Base-by-base conservation (phyloP, 2,329 filamentous ascomycete species). In the Talaromyces atroroseus region DNA sequence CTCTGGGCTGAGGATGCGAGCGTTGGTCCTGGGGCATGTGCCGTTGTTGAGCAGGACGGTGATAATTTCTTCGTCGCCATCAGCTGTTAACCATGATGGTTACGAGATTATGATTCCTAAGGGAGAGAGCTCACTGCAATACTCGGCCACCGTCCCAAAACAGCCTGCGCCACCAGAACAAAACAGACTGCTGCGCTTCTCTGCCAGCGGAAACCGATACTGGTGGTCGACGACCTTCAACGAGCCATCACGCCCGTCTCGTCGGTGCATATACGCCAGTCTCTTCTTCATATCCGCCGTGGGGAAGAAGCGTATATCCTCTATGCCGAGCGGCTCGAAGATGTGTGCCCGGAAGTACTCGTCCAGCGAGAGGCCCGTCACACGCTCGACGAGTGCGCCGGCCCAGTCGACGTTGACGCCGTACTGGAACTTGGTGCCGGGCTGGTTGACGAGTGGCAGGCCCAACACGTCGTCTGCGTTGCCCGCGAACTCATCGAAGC, bases 391-490 rank as follows among this genome's bases (percentile, higher is more conserved):
- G 0, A 76, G 69, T 2, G 78, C 64, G 2, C 80, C 80, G 0
- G 76, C 81, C 80, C 80, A 83, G 64, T 83, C 80, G 14, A 82
- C 72, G 20, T 70, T 70, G 23, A 82, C 78, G 2, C 81, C 80
- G 26, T 88, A 87, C 57, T 83, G 78, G 82, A 82, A 88, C 3
- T 73, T 73, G 29, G 79, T 76, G 0, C 85, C 85, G 0, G 86
- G 86, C 60, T 89, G 84, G 62, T 85, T 84, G 1, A 87, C 69
- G 12, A 89, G 70, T 0, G 84, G 81, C 11, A 64, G 62, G 54
- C 73, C 66, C 38, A 79, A 64, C 49, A 86, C 73, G 26, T 82
- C 83, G 46, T 74, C 72, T 18, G 75, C 64, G 16, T 80, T 73
- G 2, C 81, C 80, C 0, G 76, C 77, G 63, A 86, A 81, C 65